These are phyloP conservation scores for Rhizopus delemar DNA, from an alignment of 371 early-diverging fungal species.

Conservation along the genomic window DNA sequence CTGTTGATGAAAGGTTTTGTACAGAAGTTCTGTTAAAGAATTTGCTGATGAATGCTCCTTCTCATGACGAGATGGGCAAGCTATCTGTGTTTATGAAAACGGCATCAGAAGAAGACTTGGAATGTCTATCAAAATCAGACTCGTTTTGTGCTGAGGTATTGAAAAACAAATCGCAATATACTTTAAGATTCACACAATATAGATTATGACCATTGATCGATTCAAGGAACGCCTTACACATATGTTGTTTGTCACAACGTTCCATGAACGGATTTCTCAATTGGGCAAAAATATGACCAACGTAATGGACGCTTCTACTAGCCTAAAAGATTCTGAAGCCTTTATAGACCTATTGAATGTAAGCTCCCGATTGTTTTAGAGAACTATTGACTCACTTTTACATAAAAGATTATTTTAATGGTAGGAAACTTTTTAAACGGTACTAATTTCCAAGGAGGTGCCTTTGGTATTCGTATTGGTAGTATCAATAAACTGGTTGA, in stretches of 20 bases:
- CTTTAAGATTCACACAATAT: conserved; percentile 14
- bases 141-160: conserved; percentile 84
- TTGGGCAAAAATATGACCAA: conserved; percentile 60
- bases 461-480: conserved; percentile 87
- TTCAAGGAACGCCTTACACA: conserved; percentile 77
- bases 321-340: conserved; percentile 52
- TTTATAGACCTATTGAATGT: conserved; percentile 60
- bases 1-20: conserved; percentile 67
- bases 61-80: conserved; percentile 77
- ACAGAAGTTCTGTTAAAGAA: conserved; percentile 71
- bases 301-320: conserved; percentile 59
- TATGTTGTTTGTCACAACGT: conserved; percentile 74
- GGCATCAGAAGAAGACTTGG: conserved; percentile 61
- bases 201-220: conserved; percentile 80
- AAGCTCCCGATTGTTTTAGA: conserved; percentile 8
- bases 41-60: conserved; percentile 66
- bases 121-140: conserved; percentile 75
- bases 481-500: conserved; percentile 88
- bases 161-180: conserved; percentile 6
- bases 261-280: conserved; percentile 70
- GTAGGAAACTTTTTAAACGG: conserved; percentile 94
- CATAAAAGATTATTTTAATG: conserved; percentile 71
- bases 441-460: conserved; percentile 83
- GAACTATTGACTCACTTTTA: neutral
- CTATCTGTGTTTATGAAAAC: conserved; percentile 67